Evolutionary conservation across 2,329 filamentous ascomycete species (phyloP).

Genomic region (Teratosphaeria gauchensis): DNA sequence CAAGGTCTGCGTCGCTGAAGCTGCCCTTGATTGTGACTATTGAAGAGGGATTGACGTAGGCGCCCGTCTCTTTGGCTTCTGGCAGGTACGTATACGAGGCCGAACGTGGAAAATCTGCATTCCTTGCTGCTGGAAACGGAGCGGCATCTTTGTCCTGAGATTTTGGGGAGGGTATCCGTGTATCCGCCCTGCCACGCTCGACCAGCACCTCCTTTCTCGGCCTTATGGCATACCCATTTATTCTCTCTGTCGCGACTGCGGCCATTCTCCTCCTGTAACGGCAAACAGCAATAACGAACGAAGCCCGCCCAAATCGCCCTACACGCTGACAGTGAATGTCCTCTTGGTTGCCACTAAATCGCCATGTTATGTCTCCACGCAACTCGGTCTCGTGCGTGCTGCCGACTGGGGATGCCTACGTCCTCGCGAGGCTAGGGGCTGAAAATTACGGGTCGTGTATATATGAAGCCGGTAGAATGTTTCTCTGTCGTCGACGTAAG

Average conservation of each 20-base stretch:
- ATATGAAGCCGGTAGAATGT: neutral
- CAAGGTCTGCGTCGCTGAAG: constrained; percentile 40
- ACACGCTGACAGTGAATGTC: neutral
- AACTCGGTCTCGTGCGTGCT: neutral
- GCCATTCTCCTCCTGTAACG: constrained; percentile 8
- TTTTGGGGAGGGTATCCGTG: constrained; percentile 2
- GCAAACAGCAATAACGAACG: neutral
- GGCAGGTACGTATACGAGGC: constrained; percentile 51
- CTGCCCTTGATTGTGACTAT: constrained; percentile 38
- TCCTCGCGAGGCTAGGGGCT: neutral
- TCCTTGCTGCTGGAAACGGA: constrained; percentile 7
- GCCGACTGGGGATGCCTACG: neutral
- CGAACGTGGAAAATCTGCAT: constrained; percentile 38
- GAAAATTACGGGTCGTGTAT: neutral
- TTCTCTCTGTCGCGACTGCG: constrained; percentile 12
- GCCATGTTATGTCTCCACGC: neutral
- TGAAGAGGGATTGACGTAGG: constrained; percentile 14
- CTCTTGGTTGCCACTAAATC: neutral
- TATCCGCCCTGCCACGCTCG: constrained; percentile 7
- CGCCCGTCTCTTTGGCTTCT: constrained; percentile 22
- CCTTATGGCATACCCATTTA: constrained; percentile 7
- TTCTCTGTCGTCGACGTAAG: neutral
- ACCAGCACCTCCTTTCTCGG: neutral
- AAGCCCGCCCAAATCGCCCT: neutral
- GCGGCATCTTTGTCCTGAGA: constrained; percentile 5